A percentile compares a stretch with the other conserved stretches of the same genome.
phyloP scores from a whole-genome alignment of 1,139 yeast species.

The Kodamaea sp. region DNA sequence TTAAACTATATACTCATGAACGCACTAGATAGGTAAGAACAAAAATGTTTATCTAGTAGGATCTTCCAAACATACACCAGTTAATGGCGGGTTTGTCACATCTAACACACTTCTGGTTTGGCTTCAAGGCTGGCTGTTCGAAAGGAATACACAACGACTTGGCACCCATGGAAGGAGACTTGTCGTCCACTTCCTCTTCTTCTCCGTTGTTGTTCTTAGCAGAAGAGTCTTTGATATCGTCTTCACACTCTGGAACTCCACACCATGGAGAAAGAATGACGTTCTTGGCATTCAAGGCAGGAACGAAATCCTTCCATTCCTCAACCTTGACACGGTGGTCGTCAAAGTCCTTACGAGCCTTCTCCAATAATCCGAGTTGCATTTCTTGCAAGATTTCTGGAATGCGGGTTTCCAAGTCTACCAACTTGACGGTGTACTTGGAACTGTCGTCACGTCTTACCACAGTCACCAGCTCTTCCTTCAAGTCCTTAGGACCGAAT shows the following conservation, averaged over 20 bases:
- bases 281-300: constrained; percentile 87
- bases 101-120: constrained; percentile 81
- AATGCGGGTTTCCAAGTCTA: constrained; percentile 63
- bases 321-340: constrained; percentile 77
- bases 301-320: constrained; percentile 91
- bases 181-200: constrained; percentile 87
- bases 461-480: constrained; percentile 75
- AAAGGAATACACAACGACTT: constrained; percentile 96
- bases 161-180: constrained; percentile 99
- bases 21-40: too few relatives aligned
- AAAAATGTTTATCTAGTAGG: too few relatives aligned
- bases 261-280: constrained; percentile 96
- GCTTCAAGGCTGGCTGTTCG: constrained; percentile 80
- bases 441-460: constrained; percentile 91
- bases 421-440: constrained; percentile 67
- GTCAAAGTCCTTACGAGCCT: constrained; percentile 83
- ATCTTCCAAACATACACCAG: constrained; percentile 95
- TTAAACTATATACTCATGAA: too few relatives aligned
- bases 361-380: constrained; percentile 71
- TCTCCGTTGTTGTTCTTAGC: constrained; percentile 81
- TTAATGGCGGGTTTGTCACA: constrained; percentile 75
- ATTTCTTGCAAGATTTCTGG: constrained; percentile 78
- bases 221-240: constrained; percentile 90
- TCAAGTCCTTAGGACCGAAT: constrained; percentile 93
- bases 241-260: constrained; percentile 93